Conservation (phyloP, 1,284 basidiomycete species). For the Inonotus obliquus region DNA sequence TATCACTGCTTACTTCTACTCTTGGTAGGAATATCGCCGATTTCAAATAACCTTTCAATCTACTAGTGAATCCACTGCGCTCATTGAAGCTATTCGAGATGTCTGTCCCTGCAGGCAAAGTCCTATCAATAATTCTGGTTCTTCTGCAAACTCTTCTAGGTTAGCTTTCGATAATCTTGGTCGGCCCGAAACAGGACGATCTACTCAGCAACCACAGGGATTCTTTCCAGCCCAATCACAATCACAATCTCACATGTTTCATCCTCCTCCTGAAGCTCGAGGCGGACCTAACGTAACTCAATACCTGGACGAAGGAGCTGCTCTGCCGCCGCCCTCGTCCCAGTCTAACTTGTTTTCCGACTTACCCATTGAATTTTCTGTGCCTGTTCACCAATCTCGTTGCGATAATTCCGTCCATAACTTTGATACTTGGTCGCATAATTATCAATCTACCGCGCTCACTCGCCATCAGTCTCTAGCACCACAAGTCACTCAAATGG, state of each 20-base stretch:
- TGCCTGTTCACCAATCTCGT: constrained; percentile 1
- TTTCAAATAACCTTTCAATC: constrained; percentile 67
- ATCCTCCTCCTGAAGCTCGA: background rate
- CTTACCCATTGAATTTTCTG: constrained; percentile 4
- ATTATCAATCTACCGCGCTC: background rate
- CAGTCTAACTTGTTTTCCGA: background rate
- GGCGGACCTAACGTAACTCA: background rate
- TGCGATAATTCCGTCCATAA: background rate
- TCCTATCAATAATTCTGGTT: constrained; percentile 19
- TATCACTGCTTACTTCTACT: constrained; percentile 5
- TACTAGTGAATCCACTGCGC: constrained; percentile 42
- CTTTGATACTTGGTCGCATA: background rate
- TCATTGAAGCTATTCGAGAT: constrained; percentile 55
- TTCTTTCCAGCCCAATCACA: background rate
- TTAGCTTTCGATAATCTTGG: background rate
- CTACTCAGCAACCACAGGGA: background rate
- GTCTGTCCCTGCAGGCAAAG: constrained; percentile 70
- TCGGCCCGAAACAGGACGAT: background rate
- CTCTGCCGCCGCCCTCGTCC: background rate
- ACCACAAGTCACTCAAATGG: background rate
- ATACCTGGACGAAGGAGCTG: background rate
- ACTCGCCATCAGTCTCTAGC: background rate
- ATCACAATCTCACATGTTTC: background rate
- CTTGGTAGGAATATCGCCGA: constrained; percentile 53
- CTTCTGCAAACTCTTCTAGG: constrained; percentile 13